A percentile compares a stretch with the other conserved stretches of the same genome.
phyloP scores from a whole-genome alignment of 2,329 filamentous ascomycete genomes.

The Trichoderma cornu-damae region DNA sequence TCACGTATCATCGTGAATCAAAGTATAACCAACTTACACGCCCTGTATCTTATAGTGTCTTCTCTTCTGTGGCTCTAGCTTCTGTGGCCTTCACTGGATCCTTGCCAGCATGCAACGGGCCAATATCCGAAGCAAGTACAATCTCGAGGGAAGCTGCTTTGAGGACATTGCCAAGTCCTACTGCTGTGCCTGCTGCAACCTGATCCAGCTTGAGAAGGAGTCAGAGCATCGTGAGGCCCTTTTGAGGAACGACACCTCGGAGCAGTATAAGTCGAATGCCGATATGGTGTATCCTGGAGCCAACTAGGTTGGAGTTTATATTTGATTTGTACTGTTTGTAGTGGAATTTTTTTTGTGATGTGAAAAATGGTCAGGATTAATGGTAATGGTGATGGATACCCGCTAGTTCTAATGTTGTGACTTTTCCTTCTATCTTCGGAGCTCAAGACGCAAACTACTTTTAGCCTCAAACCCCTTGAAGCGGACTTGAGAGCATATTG shows the following conservation, averaged over 20 bases:
- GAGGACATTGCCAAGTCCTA: constrained; percentile 39
- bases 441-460: background rate
- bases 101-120: constrained; percentile 43
- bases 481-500: too few species aligned
- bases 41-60: constrained; percentile 33
- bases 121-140: constrained; percentile 41
- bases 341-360: background rate
- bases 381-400: constrained; percentile 5
- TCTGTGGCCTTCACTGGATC: constrained; percentile 39
- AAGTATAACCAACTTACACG: constrained; percentile 17
- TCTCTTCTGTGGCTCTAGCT: constrained; percentile 38
- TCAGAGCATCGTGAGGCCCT: constrained; percentile 34
- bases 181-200: constrained; percentile 43
- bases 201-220: constrained; percentile 47
- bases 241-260: constrained; percentile 16
- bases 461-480: background rate
- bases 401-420: background rate
- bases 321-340: background rate
- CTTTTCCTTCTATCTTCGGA: background rate
- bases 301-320: background rate
- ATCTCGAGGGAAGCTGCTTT: constrained; percentile 41
- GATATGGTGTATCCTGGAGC: constrained; percentile 21
- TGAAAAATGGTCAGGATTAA: background rate
- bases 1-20: background rate
- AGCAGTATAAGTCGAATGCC: constrained; percentile 23